A percentile compares a stretch with the other conserved stretches of the same genome.
These are phyloP conservation scores for Amyloporia xantha DNA, from an alignment of 768 basidiomycete species.

Conservation along the genomic window DNA sequence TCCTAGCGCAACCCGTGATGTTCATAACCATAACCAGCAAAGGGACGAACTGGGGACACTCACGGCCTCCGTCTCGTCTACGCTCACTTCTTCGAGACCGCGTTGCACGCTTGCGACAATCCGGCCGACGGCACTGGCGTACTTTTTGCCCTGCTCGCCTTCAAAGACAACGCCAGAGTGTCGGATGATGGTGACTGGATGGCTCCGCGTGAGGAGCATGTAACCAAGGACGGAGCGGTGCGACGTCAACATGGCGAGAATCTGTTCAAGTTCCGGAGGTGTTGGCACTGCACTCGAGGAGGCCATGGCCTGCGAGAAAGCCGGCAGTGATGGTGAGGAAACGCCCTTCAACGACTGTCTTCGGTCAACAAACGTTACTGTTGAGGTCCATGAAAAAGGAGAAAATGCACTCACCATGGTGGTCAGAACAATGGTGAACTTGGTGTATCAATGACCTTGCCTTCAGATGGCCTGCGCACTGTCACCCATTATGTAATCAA, in stretches of 20 bases:
- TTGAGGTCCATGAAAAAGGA: neutral
- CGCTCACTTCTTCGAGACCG: slow-evolving; percentile 75
- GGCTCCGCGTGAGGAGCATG: slow-evolving; percentile 70
- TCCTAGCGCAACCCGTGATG: no score
- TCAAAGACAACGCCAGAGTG: slow-evolving; percentile 83
- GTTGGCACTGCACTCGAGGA: neutral
- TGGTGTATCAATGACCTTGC: no score
- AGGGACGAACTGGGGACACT: slow-evolving; percentile 24
- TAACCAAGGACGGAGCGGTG: slow-evolving; percentile 86
- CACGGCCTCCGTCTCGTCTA: slow-evolving; percentile 53
- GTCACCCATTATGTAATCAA: no score
- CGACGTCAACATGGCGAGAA: slow-evolving; percentile 64
- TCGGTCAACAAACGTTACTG: no score
- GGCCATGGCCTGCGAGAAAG: neutral
- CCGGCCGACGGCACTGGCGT: slow-evolving; percentile 61
- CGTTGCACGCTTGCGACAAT: slow-evolving; percentile 75
- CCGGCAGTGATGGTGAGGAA: neutral
- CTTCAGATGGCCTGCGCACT: no score
- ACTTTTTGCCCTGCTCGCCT: slow-evolving; percentile 73
- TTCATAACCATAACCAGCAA: no score
- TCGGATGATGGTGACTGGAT: slow-evolving; percentile 72
- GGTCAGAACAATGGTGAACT: no score
- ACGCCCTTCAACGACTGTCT: slow-evolving; percentile 2
- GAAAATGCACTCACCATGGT: no score
- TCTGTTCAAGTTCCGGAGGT: slow-evolving; percentile 72